These are phyloP conservation scores for Sclerotinia spermophila DNA, from an alignment of 2,329 filamentous ascomycete genomes.

Conservation along the genomic window DNA sequence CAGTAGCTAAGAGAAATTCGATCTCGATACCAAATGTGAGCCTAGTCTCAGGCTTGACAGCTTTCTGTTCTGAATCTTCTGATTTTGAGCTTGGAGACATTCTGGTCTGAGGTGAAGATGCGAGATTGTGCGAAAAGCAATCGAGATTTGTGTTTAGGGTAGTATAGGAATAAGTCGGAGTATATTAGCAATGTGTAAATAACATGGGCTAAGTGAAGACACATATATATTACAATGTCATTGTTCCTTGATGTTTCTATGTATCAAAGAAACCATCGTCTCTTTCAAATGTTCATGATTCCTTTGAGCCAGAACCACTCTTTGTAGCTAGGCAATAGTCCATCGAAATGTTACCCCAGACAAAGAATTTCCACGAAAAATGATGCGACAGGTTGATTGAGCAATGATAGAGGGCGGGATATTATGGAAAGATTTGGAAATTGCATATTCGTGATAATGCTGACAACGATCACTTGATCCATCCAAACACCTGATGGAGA, in stretches of 20 bases:
- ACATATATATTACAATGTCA: neutral
- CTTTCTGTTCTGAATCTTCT: neutral
- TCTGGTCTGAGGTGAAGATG: neutral
- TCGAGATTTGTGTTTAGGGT: neutral
- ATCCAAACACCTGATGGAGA: neutral
- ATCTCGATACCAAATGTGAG: constrained; percentile 17
- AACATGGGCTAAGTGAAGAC: neutral
- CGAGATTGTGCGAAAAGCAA: neutral
- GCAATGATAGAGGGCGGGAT: neutral
- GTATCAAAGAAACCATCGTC: neutral
- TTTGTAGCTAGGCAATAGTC: neutral
- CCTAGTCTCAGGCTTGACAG: neutral
- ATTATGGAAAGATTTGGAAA: too few relatives aligned
- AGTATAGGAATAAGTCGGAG: neutral
- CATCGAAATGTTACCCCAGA: neutral
- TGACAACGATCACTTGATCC: neutral
- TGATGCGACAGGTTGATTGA: neutral
- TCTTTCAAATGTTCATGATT: neutral
- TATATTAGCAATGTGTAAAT: neutral
- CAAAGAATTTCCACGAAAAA: neutral
- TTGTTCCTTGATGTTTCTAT: neutral
- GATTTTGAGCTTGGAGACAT: neutral
- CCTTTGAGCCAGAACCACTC: neutral
- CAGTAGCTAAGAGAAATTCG: constrained; percentile 6
- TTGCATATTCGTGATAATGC: neutral